Conservation (phyloP, 306 rosid genomes). For the Dalbergia cultrata region DNA sequence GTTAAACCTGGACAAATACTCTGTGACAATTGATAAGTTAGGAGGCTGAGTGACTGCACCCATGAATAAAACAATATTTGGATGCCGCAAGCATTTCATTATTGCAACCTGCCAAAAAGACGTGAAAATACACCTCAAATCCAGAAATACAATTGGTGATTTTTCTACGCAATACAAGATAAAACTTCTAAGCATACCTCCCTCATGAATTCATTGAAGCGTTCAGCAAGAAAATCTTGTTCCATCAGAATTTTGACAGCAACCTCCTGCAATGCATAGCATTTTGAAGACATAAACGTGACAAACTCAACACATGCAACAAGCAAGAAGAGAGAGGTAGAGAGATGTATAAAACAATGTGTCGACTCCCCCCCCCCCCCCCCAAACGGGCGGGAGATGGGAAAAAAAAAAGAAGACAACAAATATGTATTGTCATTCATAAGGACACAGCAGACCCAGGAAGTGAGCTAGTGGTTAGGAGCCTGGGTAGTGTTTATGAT, state of each 20-base stretch:
- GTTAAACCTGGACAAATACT: constrained; percentile 82
- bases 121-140: constrained; percentile 39
- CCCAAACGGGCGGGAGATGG: no score
- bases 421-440: background rate
- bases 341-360: background rate
- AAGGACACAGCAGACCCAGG: background rate
- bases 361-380: no score
- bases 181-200: constrained; percentile 60
- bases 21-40: constrained; percentile 85
- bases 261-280: constrained; percentile 69
- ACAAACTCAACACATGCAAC: constrained; percentile 13
- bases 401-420: no score
- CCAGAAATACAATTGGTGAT: background rate
- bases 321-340: constrained; percentile 6
- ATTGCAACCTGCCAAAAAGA: constrained; percentile 71
- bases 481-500: no score
- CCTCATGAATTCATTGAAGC: constrained; percentile 79
- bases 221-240: constrained; percentile 82
- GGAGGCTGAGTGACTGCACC: constrained; percentile 92
- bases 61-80: constrained; percentile 89
- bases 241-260: constrained; percentile 94
- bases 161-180: constrained; percentile 6
- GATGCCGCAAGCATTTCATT: constrained; percentile 84
- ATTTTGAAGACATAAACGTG: background rate
- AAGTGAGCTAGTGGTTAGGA: no score